Conservation (phyloP, 2,329 filamentous ascomycete species). For the Colletotrichum sp. region DNA sequence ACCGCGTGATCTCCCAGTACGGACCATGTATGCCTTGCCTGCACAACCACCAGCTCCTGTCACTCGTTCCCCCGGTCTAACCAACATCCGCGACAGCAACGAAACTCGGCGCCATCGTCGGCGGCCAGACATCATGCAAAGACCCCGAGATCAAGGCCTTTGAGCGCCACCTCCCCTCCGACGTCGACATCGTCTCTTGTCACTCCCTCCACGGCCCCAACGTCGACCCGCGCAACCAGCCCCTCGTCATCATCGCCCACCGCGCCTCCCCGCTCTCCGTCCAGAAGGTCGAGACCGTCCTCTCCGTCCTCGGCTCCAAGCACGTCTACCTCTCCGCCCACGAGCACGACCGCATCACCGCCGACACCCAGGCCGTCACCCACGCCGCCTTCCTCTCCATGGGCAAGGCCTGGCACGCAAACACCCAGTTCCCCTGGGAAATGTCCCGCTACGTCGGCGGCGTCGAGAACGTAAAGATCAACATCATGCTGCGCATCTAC, state of each 20-base stretch:
- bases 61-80: neutral
- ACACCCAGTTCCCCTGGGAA: conserved; percentile 96
- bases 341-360: conserved; percentile 95
- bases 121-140: conserved; percentile 98
- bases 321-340: conserved; percentile 86
- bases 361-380: conserved; percentile 97
- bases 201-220: conserved; percentile 95
- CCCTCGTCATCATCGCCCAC: conserved; percentile 92
- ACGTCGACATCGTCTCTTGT: conserved; percentile 93
- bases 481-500: conserved; percentile 96
- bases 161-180: conserved; percentile 82
- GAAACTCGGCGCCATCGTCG: conserved; percentile 93
- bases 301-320: conserved; percentile 84
- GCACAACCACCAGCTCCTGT: neutral
- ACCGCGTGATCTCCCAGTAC: conserved; percentile 84
- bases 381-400: conserved; percentile 97
- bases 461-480: conserved; percentile 99
- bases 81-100: conserved; percentile 70
- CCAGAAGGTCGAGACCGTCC: conserved; percentile 77
- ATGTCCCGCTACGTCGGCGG: conserved; percentile 94
- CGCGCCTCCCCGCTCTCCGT: conserved; percentile 81
- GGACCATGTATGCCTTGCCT: conserved; percentile 77
- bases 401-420: conserved; percentile 97
- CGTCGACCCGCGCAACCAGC: conserved; percentile 87
- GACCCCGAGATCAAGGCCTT: conserved; percentile 95